Evolutionary conservation across 352 stramenopile species (phyloP).

Genomic region (Plasmopara viticola): DNA sequence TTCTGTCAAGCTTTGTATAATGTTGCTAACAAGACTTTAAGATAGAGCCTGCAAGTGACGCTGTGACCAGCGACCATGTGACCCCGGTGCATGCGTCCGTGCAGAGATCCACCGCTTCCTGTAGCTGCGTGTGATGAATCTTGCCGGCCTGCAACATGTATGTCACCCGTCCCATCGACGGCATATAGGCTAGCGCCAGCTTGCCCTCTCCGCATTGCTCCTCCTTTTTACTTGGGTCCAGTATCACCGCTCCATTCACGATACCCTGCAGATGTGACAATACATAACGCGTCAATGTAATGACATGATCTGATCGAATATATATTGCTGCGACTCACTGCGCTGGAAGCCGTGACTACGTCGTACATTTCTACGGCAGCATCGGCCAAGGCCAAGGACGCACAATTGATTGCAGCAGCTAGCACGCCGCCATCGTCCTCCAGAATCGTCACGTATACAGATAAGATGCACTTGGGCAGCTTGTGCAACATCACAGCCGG

Average conservation of each 20-base stretch:
- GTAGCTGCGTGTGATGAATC: slow-evolving; percentile 67
- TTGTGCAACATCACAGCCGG: slow-evolving; percentile 82
- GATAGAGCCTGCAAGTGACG: slow-evolving; percentile 51
- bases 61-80: slow-evolving; percentile 45
- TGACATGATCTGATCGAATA: neutral
- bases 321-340: slow-evolving; percentile 24
- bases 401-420: slow-evolving; percentile 76
- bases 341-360: slow-evolving; percentile 75
- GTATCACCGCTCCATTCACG: slow-evolving; percentile 44
- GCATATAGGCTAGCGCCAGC: slow-evolving; percentile 83
- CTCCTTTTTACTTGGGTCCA: slow-evolving; percentile 71
- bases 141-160: slow-evolving; percentile 84
- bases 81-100: slow-evolving; percentile 69
- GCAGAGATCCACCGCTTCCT: slow-evolving; percentile 84
- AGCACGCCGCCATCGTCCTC: slow-evolving; percentile 81
- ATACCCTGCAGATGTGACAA: slow-evolving; percentile 27
- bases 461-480: slow-evolving; percentile 86
- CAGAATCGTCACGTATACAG: slow-evolving; percentile 85
- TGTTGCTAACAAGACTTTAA: slow-evolving; percentile 16
- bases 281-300: neutral
- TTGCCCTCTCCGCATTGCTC: slow-evolving; percentile 51
- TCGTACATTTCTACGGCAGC: slow-evolving; percentile 90
- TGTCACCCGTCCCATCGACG: slow-evolving; percentile 69
- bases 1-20: slow-evolving; percentile 10
- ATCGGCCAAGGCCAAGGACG: slow-evolving; percentile 83